Percentiles rank a stretch among this genome's conserved stretches.
Evolutionary conservation across 2,329 filamentous ascomycete species (phyloP).

Genomic region (Cytospora mali): DNA sequence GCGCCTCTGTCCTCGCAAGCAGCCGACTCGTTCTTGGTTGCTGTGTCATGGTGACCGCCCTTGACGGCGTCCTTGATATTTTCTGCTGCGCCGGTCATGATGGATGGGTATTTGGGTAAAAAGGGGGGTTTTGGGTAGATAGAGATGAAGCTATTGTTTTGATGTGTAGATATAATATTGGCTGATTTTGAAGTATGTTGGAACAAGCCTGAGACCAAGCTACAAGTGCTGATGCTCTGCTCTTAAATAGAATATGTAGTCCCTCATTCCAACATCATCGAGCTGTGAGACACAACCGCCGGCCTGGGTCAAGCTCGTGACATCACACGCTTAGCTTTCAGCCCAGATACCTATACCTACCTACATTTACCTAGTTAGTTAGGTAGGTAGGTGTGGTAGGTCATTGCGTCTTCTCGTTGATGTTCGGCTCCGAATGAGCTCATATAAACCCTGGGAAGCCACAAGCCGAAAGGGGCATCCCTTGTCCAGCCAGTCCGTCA

Average conservation of each 20-base stretch:
- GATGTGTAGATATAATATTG: background rate
- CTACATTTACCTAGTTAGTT: no score
- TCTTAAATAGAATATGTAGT: background rate
- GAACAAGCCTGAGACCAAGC: background rate
- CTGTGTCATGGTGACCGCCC: conserved; percentile 1
- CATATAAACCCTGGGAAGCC: no score
- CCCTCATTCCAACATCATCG: background rate
- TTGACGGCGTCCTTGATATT: conserved; percentile 24
- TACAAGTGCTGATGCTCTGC: background rate
- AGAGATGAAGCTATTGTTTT: background rate
- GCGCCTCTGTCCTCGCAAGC: conserved; percentile 15
- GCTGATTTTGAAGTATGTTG: background rate
- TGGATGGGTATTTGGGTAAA: background rate
- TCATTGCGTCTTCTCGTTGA: conserved; percentile 5
- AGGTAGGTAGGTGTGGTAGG: no score
- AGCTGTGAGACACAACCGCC: background rate
- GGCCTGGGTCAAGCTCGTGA: conserved; percentile 16
- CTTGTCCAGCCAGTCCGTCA: background rate
- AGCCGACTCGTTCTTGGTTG: conserved; percentile 6
- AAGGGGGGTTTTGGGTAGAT: background rate
- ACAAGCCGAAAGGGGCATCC: conserved; percentile 1
- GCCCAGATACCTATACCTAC: background rate
- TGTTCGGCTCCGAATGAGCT: background rate
- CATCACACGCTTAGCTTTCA: conserved; percentile 14
- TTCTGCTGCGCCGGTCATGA: conserved; percentile 21